A percentile compares a stretch with the other conserved stretches of the same genome.
Conservation (phyloP, 2,329 filamentous ascomycete species). For the Colletotrichum horii region DNA sequence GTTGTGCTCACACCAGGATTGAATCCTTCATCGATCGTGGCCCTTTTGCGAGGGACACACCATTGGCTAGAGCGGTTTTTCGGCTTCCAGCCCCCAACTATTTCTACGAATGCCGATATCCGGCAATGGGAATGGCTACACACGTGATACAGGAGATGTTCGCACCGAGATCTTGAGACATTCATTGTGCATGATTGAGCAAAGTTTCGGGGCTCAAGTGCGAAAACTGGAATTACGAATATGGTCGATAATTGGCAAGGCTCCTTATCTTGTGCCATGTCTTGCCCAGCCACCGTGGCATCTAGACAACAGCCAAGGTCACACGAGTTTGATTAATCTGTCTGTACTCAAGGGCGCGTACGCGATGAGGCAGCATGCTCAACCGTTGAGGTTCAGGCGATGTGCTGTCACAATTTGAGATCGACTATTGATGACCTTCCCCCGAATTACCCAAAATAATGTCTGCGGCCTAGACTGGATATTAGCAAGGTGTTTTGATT, state of each 20-base stretch:
- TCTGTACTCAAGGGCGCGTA: neutral
- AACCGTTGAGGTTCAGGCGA: neutral
- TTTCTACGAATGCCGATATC: neutral
- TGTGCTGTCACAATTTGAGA: neutral
- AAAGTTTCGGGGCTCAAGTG: neutral
- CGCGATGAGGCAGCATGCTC: neutral
- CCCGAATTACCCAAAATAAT: neutral
- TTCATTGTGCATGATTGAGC: neutral
- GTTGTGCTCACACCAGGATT: neutral
- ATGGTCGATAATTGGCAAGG: neutral
- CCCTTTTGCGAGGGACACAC: neutral
- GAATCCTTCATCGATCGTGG: neutral
- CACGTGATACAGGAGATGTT: neutral
- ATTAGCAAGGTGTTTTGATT: neutral
- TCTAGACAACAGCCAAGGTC: neutral
- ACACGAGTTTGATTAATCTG: neutral
- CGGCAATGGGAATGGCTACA: neutral
- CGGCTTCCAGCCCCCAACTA: neutral
- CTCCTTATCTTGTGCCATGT: neutral
- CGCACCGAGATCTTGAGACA: neutral
- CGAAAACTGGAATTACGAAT: neutral
- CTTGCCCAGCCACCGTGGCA: neutral
- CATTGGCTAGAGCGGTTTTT: neutral
- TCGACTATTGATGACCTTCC: neutral
- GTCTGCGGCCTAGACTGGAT: neutral